Percentiles rank a stretch among this genome's conserved stretches.
These are phyloP conservation scores for Hypericum androsaemum DNA, from an alignment of 345 rosid genomes.

Conservation along the genomic window DNA sequence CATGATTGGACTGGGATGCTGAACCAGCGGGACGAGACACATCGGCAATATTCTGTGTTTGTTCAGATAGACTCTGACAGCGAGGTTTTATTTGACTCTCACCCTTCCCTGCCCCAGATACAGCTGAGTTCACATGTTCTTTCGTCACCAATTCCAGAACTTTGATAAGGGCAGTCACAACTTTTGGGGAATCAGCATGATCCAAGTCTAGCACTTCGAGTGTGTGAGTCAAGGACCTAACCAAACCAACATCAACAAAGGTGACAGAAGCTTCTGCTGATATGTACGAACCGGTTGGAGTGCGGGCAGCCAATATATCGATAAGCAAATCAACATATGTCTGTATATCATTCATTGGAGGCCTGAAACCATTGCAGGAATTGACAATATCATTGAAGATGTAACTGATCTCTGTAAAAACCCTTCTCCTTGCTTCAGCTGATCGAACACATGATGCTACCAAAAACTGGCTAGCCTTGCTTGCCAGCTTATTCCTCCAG, in stretches of 20 bases:
- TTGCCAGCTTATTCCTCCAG: conserved; percentile 84
- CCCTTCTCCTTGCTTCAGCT: conserved; percentile 77
- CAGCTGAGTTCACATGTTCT: conserved; percentile 69
- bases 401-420: conserved; percentile 57
- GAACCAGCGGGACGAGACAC: conserved; percentile 44
- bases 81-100: conserved; percentile 51
- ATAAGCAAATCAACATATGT: conserved; percentile 64
- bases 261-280: conserved; percentile 84
- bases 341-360: conserved; percentile 59
- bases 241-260: conserved; percentile 81
- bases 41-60: conserved; percentile 45
- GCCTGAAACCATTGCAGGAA: conserved; percentile 42
- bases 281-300: conserved; percentile 72
- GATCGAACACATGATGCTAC: conserved; percentile 91
- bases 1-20: conserved; percentile 49
- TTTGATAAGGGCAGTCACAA: conserved; percentile 71
- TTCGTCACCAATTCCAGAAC: conserved; percentile 86
- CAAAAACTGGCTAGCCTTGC: conserved; percentile 68
- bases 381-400: conserved; percentile 60
- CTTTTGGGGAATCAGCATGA: conserved; percentile 74
- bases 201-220: conserved; percentile 89
- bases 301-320: conserved; percentile 77
- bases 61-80: conserved; percentile 38
- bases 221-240: conserved; percentile 57
- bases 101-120: conserved; percentile 43